Percentiles rank a stretch among this genome's conserved stretches.
phyloP scores from a whole-genome alignment of 2,329 filamentous ascomycete species.

The Paecilomyces variotii region DNA sequence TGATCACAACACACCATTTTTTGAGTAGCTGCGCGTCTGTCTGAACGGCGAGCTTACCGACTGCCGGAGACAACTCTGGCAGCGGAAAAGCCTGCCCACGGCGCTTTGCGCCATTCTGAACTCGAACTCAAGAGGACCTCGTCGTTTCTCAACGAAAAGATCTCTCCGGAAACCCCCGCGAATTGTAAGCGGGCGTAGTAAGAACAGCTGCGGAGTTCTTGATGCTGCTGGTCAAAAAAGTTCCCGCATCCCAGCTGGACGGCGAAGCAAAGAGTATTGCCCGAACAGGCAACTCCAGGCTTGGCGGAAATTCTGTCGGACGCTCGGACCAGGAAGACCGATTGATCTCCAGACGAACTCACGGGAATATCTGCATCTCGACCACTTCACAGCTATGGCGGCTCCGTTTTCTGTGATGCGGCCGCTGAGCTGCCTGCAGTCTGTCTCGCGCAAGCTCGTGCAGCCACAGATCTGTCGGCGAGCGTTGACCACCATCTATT shows the following conservation, averaged over 20 bases:
- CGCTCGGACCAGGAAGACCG: conserved; percentile 19
- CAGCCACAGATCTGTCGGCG: conserved; percentile 41
- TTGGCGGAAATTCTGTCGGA: conserved; percentile 32
- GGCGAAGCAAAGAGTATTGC: conserved; percentile 6
- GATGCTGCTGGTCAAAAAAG: conserved; percentile 18
- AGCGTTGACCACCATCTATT: conserved; percentile 44
- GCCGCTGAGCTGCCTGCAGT: conserved; percentile 64
- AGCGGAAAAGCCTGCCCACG: conserved; percentile 31
- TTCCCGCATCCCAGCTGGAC: conserved; percentile 9
- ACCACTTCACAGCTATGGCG: conserved; percentile 48
- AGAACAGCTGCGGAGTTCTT: conserved; percentile 1
- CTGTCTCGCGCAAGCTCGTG: conserved; percentile 48
- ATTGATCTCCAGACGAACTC: conserved; percentile 10
- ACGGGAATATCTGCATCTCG: background rate
- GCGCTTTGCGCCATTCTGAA: conserved; percentile 31
- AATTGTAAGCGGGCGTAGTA: background rate
- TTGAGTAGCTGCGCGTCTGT: conserved; percentile 23
- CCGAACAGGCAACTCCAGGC: conserved; percentile 19
- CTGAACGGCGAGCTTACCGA: conserved; percentile 19
- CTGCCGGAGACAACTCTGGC: conserved; percentile 26
- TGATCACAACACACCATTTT: conserved; percentile 18
- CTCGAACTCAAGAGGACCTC: background rate
- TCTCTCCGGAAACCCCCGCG: background rate
- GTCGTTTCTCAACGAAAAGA: background rate
- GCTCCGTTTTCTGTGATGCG: conserved; percentile 50